Percentiles rank a stretch among this genome's conserved stretches.
phyloP scores from a whole-genome alignment of 2,329 filamentous ascomycete species.

The Thielaviopsis ethacetica region DNA sequence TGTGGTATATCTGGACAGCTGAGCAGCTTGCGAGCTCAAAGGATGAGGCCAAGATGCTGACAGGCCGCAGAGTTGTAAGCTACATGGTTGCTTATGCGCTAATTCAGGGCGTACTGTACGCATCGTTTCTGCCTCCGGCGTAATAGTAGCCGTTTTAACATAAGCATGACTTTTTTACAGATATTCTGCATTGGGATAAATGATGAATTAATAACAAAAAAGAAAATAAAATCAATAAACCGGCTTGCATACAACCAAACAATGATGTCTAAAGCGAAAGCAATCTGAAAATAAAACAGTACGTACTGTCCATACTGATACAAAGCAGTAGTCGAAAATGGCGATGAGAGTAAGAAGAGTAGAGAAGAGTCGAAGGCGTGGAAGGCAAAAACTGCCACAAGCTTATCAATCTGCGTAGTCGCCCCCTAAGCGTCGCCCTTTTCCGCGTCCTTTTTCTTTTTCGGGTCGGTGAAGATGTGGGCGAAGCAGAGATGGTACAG shows the following conservation, averaged over 20 bases:
- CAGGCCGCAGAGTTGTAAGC: slow-evolving; percentile 30
- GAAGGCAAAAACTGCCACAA: not conserved
- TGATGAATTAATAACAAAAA: not conserved
- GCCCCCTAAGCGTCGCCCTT: not conserved
- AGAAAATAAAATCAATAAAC: not conserved
- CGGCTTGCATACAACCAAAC: not conserved
- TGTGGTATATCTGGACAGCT: slow-evolving; percentile 79
- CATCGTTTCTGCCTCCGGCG: slow-evolving; percentile 82
- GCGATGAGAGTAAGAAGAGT: not conserved
- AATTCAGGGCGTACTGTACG: slow-evolving; percentile 71
- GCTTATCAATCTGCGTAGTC: not conserved
- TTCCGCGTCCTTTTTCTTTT: not conserved
- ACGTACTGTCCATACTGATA: not conserved
- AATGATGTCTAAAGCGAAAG: not conserved
- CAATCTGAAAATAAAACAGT: not conserved
- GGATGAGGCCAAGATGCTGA: slow-evolving; percentile 13
- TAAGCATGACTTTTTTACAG: not conserved
- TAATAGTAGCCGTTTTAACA: slow-evolving; percentile 20
- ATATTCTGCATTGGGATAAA: not conserved
- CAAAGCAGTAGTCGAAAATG: not conserved
- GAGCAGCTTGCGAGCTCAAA: slow-evolving; percentile 20
- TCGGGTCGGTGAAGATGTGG: slow-evolving; percentile 9
- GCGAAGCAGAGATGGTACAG: slow-evolving; percentile 11
- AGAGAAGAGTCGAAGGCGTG: not conserved
- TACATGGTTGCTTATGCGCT: slow-evolving; percentile 70